A percentile compares a stretch with the other conserved stretches of the same genome.
Conservation (phyloP, 2,329 filamentous ascomycete species). For the Beauveria scarabaeidicola region DNA sequence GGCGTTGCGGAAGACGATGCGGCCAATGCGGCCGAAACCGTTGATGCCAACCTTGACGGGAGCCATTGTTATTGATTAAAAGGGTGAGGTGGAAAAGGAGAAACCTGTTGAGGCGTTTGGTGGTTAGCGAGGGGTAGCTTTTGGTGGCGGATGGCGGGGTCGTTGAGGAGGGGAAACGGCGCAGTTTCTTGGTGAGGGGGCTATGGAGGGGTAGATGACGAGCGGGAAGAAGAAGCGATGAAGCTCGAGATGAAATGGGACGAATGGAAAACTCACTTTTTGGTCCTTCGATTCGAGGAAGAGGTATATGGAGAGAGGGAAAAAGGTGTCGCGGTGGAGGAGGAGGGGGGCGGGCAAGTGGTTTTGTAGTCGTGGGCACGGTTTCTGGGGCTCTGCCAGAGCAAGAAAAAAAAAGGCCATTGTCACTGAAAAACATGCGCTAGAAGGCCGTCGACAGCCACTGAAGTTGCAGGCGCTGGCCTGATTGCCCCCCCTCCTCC, state of each 20-base stretch:
- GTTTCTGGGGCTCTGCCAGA: neutral
- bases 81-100: neutral
- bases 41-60: constrained; percentile 87
- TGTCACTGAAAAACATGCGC: neutral
- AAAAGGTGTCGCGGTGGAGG: constrained; percentile 1
- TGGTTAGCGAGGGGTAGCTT: constrained; percentile 10
- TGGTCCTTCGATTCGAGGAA: neutral
- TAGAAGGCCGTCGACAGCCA: neutral
- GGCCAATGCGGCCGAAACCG: constrained; percentile 99
- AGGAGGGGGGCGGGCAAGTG: constrained; percentile 10
- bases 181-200: neutral
- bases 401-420: neutral
- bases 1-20: constrained; percentile 98
- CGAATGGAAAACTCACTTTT: constrained; percentile 3
- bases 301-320: neutral
- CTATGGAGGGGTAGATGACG: neutral
- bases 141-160: constrained; percentile 9
- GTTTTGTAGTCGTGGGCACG: constrained; percentile 8
- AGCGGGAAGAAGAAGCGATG: neutral
- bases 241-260: neutral
- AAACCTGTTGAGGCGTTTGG: constrained; percentile 8
- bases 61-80: constrained; percentile 32
- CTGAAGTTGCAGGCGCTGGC: neutral
- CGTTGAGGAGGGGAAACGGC: neutral
- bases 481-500: neutral